These are phyloP conservation scores for Kodamaea arcana DNA, from an alignment of 1,139 yeast genomes.

Conservation along the genomic window DNA sequence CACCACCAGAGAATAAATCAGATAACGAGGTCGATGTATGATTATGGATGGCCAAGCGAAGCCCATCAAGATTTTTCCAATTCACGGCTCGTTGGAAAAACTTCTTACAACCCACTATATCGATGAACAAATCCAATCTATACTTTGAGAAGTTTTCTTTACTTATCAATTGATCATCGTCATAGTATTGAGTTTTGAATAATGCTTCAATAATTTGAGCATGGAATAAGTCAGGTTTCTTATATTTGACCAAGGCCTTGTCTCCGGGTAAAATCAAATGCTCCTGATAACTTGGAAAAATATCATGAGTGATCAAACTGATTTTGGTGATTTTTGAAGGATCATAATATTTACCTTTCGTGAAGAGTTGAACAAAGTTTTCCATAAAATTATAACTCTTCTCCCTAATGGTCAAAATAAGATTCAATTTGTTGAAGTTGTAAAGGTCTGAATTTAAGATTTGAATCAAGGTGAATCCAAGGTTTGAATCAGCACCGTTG, in stretches of 20 bases:
- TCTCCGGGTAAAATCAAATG: slow-evolving; percentile 39
- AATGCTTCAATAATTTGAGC: slow-evolving; percentile 36
- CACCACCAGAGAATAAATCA: slow-evolving; percentile 24
- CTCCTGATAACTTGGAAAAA: slow-evolving; percentile 21
- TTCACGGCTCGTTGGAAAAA: slow-evolving; percentile 32
- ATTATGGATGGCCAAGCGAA: slow-evolving; percentile 29
- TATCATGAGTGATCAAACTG: slow-evolving; percentile 32
- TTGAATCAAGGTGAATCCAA: slow-evolving; percentile 38
- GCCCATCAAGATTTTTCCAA: slow-evolving; percentile 27
- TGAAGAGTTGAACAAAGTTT: slow-evolving; percentile 19
- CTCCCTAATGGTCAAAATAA: slow-evolving; percentile 34
- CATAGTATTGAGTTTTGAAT: slow-evolving; percentile 19
- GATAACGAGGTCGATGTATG: slow-evolving; percentile 21
- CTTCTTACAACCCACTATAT: slow-evolving; percentile 39
- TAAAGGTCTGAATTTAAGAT: slow-evolving; percentile 25
- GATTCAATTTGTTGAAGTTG: slow-evolving; percentile 19
- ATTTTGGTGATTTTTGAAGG: slow-evolving; percentile 21
- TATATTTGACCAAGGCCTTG: slow-evolving; percentile 30
- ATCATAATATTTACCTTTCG: slow-evolving; percentile 17
- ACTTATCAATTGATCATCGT: slow-evolving; percentile 18
- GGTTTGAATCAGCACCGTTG: slow-evolving; percentile 43
- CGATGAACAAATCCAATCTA: slow-evolving; percentile 38
- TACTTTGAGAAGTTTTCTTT: slow-evolving; percentile 21
- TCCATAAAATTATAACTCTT: slow-evolving; percentile 19
- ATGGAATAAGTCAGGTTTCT: slow-evolving; percentile 40